Evolutionary conservation across 371 early-diverging fungal genomes (phyloP).

Genomic region (Scutellospora calospora): DNA sequence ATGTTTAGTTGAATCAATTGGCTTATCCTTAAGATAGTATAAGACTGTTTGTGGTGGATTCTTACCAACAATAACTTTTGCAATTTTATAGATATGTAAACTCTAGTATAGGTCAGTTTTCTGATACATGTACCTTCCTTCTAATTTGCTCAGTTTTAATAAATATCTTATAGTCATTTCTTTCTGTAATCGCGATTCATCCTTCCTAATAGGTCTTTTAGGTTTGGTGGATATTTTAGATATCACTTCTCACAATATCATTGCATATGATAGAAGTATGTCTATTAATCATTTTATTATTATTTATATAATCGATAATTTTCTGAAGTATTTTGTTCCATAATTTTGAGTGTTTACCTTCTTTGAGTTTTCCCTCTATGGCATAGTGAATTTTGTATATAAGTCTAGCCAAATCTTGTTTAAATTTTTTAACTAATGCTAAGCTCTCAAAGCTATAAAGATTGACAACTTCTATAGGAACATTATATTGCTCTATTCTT

Average conservation of each 20-base stretch:
- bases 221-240: neutral
- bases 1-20: conserved; percentile 19
- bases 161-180: neutral
- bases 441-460: conserved; percentile 31
- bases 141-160: neutral
- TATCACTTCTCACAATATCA: neutral
- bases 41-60: conserved; percentile 28
- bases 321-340: conserved; percentile 35
- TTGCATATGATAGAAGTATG: neutral
- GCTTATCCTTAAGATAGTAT: conserved; percentile 31
- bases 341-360: conserved; percentile 10
- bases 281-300: conserved; percentile 4
- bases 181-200: neutral
- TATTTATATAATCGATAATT: conserved; percentile 19
- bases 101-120: conserved; percentile 8
- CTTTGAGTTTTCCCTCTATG: conserved; percentile 4
- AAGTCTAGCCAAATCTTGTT: conserved; percentile 13
- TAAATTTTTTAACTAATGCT: conserved; percentile 29
- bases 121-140: neutral
- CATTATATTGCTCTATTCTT: conserved; percentile 25
- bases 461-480: conserved; percentile 10
- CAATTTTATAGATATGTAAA: conserved; percentile 11
- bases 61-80: conserved; percentile 24
- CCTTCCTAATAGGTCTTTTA: conserved; percentile 3
- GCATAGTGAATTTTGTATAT: conserved; percentile 32